phyloP scores from a whole-genome alignment of 306 rosid species.

The Crotalaria pallida region DNA sequence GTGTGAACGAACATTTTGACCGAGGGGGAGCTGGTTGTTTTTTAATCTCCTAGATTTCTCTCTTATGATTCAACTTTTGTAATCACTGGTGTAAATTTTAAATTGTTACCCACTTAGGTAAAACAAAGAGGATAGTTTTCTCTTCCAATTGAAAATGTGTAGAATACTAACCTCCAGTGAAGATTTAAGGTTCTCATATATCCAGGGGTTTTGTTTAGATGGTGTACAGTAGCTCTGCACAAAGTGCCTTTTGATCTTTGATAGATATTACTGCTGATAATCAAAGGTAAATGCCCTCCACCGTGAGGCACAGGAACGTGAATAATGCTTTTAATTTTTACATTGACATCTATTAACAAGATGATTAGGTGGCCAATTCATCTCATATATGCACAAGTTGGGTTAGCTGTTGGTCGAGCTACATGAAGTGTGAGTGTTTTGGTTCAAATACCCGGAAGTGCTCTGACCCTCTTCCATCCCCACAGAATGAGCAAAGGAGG shows the following conservation, averaged over 20 bases:
- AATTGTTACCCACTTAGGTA: background rate
- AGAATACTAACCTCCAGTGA: background rate
- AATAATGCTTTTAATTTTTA: background rate
- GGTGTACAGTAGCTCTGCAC: background rate
- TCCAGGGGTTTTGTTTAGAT: background rate
- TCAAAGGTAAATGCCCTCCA: background rate
- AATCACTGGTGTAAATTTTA: background rate
- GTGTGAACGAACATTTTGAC: background rate
- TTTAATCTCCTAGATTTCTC: background rate
- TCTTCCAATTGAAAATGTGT: background rate
- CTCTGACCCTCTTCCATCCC: too few species aligned
- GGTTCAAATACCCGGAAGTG: too few species aligned
- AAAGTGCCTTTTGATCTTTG: background rate
- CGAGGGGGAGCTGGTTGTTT: background rate
- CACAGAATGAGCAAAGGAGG: too few species aligned
- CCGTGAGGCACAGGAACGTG: background rate
- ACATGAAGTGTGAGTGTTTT: too few species aligned
- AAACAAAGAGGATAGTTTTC: background rate
- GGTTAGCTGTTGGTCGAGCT: too few species aligned
- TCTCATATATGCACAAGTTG: background rate
- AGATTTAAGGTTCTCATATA: background rate
- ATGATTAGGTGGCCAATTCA: background rate
- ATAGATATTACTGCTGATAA: background rate
- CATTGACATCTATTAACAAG: background rate
- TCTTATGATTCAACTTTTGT: background rate